Conservation (phyloP, 176 grass and related monocot genomes). For the Olyra latifolia region DNA sequence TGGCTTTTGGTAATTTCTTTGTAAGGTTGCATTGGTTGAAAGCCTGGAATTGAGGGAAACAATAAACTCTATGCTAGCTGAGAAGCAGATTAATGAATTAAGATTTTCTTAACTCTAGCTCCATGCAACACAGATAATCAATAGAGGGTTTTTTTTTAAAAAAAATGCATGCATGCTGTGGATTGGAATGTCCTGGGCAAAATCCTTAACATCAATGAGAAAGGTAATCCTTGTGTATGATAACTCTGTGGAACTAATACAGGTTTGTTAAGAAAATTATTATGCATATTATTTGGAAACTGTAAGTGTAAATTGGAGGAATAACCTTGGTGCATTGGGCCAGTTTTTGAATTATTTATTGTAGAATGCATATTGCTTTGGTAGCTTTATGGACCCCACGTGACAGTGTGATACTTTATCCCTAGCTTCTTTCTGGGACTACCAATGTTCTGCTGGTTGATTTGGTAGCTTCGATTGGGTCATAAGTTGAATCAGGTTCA, state of each 20-base stretch:
- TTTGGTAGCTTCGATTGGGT: constrained; percentile 5
- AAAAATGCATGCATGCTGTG: not conserved
- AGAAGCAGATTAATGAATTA: not conserved
- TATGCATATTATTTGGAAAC: no score
- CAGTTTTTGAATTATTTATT: no score
- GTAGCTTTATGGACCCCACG: no score
- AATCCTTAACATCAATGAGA: constrained; percentile 20
- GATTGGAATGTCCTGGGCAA: not conserved
- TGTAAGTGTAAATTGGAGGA: constrained; percentile 8
- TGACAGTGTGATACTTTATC: no score
- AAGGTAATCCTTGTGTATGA: no score
- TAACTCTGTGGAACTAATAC: no score
- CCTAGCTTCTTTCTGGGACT: not conserved
- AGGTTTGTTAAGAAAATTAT: no score
- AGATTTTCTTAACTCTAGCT: not conserved
- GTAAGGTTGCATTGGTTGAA: not conserved
- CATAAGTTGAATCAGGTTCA: no score
- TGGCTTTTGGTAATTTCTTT: no score
- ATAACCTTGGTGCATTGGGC: no score
- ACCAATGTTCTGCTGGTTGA: not conserved
- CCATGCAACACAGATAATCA: constrained; percentile 1
- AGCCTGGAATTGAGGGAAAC: not conserved
- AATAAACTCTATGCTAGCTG: not conserved
- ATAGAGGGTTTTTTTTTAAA: not conserved
- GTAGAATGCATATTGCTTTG: no score